phyloP scores from a whole-genome alignment of 495 filamentous ascomycete genomes.

The Podospora comata region DNA sequence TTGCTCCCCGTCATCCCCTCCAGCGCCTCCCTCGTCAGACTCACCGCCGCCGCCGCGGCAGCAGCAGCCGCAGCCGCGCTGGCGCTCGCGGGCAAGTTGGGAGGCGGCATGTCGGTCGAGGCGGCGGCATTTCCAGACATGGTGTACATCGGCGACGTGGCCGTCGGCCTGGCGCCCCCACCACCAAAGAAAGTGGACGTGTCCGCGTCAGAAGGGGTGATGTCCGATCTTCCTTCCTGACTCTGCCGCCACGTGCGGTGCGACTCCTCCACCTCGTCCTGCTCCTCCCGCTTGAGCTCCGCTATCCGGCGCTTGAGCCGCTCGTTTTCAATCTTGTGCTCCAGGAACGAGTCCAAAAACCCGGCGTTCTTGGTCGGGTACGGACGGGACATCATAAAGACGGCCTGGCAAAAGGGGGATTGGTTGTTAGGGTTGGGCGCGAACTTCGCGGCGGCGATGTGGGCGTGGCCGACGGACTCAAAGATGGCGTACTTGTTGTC shows the following conservation, averaged over 20 bases:
- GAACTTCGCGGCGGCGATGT: slow-evolving; percentile 68
- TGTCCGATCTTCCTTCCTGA: slow-evolving; percentile 52
- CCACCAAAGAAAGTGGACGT: slow-evolving; percentile 14
- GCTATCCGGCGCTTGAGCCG: slow-evolving; percentile 77
- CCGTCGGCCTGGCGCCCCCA: not conserved
- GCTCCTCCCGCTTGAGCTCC: slow-evolving; percentile 81
- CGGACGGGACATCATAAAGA: slow-evolving; percentile 91
- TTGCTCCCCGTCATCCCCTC: slow-evolving; percentile 65
- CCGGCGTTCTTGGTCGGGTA: slow-evolving; percentile 85
- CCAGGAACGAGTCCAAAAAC: slow-evolving; percentile 87
- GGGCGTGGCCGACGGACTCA: slow-evolving; percentile 87
- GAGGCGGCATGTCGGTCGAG: slow-evolving; percentile 59
- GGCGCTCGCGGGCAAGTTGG: slow-evolving; percentile 55
- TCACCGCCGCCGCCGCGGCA: slow-evolving; percentile 50
- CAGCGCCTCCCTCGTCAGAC: slow-evolving; percentile 72
- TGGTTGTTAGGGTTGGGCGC: slow-evolving; percentile 60
- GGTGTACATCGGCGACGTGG: slow-evolving; percentile 6
- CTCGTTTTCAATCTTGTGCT: slow-evolving; percentile 98
- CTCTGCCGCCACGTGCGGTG: slow-evolving; percentile 51
- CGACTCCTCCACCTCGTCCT: slow-evolving; percentile 63
- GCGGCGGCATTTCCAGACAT: slow-evolving; percentile 21
- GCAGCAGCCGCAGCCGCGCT: slow-evolving; percentile 55
- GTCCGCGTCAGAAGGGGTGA: slow-evolving; percentile 52
- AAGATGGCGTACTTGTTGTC: slow-evolving; percentile 76
- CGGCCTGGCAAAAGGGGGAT: slow-evolving; percentile 73